Evolutionary conservation across 192 early-diverging fungal species (phyloP).

Genomic region (Coemansia interrupta): DNA sequence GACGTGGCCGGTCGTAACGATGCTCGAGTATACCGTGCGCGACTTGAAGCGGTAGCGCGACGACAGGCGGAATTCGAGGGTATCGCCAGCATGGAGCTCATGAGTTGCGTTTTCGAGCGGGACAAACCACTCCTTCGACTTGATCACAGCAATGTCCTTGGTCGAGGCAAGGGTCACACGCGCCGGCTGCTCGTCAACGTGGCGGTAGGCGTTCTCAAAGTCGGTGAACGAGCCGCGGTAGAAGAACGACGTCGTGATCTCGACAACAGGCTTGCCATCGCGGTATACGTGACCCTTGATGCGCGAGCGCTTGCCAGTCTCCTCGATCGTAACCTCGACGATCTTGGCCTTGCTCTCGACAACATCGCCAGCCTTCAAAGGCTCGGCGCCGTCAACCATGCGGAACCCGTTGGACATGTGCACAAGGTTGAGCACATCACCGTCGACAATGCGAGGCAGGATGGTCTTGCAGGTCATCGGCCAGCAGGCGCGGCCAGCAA

Average conservation of each 20-base stretch:
- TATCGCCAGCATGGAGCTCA: slow-evolving; percentile 60
- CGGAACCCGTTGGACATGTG: slow-evolving; percentile 94
- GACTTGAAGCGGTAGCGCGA: slow-evolving; percentile 51
- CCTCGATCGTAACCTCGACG: slow-evolving; percentile 81
- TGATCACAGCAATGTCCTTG: slow-evolving; percentile 87
- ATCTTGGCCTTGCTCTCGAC: slow-evolving; percentile 81
- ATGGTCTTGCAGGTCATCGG: slow-evolving; percentile 84
- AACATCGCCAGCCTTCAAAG: slow-evolving; percentile 74
- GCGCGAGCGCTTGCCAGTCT: slow-evolving; percentile 87
- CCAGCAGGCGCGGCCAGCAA: slow-evolving; percentile 70
- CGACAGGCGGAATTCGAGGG: slow-evolving; percentile 52
- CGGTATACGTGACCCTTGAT: slow-evolving; percentile 79
- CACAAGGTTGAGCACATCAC: slow-evolving; percentile 86
- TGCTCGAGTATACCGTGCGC: slow-evolving; percentile 60
- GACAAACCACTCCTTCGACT: slow-evolving; percentile 86
- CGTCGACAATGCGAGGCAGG: slow-evolving; percentile 89
- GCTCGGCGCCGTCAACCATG: slow-evolving; percentile 68
- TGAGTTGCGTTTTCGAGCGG: slow-evolving; percentile 32
- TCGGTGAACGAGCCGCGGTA: slow-evolving; percentile 88
- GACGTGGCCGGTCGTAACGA: slow-evolving; percentile 73
- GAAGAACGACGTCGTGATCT: slow-evolving; percentile 87
- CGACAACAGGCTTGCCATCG: slow-evolving; percentile 72
- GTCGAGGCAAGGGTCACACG: slow-evolving; percentile 67
- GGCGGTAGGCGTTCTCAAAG: slow-evolving; percentile 84
- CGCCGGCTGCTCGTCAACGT: slow-evolving; percentile 77